These are phyloP conservation scores for Lomentospora prolificans DNA, from an alignment of 2,329 filamentous ascomycete species.

Conservation along the genomic window DNA sequence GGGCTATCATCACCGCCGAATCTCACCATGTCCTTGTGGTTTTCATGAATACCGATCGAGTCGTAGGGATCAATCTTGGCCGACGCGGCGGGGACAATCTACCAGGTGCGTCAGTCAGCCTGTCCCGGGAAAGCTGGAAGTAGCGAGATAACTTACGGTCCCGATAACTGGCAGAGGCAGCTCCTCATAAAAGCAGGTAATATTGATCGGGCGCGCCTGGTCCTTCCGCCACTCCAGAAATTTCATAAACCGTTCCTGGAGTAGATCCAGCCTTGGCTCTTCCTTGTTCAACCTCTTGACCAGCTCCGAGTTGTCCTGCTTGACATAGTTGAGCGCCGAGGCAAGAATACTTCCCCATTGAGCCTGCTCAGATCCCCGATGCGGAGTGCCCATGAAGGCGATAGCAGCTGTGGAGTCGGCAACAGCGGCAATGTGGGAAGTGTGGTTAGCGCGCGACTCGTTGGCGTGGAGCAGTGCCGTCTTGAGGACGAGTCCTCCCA, in stretches of 20 bases:
- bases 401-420: not conserved
- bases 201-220: not conserved
- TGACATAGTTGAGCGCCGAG: not conserved
- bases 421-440: not conserved
- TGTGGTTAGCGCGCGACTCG: not conserved
- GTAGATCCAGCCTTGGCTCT: not conserved
- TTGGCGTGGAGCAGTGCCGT: not conserved
- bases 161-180: not conserved
- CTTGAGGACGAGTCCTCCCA: not conserved
- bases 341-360: not conserved
- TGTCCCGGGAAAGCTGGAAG: too few species aligned
- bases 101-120: not conserved
- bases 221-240: not conserved
- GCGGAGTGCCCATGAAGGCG: not conserved
- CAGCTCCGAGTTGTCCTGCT: not conserved
- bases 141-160: not conserved
- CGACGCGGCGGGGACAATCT: not conserved
- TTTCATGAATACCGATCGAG: not conserved
- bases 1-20: not conserved
- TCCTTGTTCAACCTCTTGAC: not conserved
- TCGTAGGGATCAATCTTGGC: not conserved
- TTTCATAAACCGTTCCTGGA: not conserved
- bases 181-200: not conserved
- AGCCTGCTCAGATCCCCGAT: not conserved
- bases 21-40: not conserved